Percentiles rank a stretch among this genome's conserved stretches.
These are phyloP conservation scores for Nemania abortiva DNA, from an alignment of 2,329 filamentous ascomycete species.

Conservation along the genomic window DNA sequence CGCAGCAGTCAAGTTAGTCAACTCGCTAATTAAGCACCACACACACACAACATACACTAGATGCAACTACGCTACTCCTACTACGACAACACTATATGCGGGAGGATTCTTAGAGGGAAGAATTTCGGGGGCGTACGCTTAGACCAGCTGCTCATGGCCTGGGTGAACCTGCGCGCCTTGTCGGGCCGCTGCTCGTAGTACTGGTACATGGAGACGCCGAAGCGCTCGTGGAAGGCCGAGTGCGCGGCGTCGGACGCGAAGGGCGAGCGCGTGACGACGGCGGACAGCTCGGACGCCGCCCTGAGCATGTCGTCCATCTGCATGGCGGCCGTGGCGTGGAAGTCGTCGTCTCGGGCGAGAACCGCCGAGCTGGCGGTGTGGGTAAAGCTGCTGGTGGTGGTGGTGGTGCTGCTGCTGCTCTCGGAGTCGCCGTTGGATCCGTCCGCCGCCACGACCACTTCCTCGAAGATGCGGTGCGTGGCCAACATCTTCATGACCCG, in stretches of 20 bases:
- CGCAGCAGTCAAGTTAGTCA: background rate
- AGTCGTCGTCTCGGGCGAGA: conserved; percentile 36
- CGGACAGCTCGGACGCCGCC: conserved; percentile 44
- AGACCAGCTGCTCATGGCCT: conserved; percentile 48
- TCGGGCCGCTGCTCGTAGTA: conserved; percentile 48
- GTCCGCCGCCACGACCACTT: conserved; percentile 37
- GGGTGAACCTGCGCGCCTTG: conserved; percentile 47
- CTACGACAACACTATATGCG: too few species aligned
- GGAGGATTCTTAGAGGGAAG: conserved; percentile 1
- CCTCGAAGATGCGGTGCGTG: conserved; percentile 44
- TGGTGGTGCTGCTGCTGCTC: too few species aligned
- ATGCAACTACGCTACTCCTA: too few species aligned
- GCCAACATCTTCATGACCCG: conserved; percentile 44
- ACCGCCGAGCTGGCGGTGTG: conserved; percentile 42
- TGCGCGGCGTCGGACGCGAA: conserved; percentile 21
- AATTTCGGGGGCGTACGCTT: conserved; percentile 42
- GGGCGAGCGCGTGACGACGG: conserved; percentile 33
- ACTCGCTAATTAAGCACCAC: background rate
- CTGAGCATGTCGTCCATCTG: conserved; percentile 49
- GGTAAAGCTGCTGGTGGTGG: too few species aligned
- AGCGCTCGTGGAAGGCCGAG: conserved; percentile 44
- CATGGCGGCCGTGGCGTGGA: conserved; percentile 37
- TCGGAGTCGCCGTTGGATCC: background rate
- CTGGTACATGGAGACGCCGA: conserved; percentile 45
- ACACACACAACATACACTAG: background rate